These are phyloP conservation scores for Daldinia caldariorum DNA, from an alignment of 495 filamentous ascomycete genomes.

Conservation along the genomic window DNA sequence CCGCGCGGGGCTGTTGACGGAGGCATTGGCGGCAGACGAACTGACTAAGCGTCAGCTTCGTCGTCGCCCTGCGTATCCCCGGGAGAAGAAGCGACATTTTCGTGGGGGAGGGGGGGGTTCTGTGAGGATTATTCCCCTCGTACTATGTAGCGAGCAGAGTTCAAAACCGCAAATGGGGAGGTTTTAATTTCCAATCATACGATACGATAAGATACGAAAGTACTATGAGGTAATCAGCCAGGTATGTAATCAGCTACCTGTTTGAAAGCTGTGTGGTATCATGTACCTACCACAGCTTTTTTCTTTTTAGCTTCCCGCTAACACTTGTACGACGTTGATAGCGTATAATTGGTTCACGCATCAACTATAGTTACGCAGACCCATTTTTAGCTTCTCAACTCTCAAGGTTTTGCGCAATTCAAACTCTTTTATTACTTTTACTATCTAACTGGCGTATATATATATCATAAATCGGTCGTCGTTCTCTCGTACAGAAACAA, in stretches of 20 bases:
- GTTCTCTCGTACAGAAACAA: neutral
- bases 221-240: too few species aligned
- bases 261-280: neutral
- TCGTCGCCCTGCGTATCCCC: slow-evolving; percentile 61
- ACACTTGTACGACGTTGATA: too few species aligned
- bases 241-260: neutral
- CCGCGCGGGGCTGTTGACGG: slow-evolving; percentile 46
- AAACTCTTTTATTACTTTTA: neutral
- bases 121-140: slow-evolving; percentile 17
- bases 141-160: neutral
- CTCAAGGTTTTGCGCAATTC: neutral
- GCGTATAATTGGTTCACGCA: too few species aligned
- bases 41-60: slow-evolving; percentile 63
- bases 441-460: neutral
- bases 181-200: slow-evolving; percentile 45
- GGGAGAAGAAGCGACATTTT: slow-evolving; percentile 61
- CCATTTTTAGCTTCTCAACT: neutral
- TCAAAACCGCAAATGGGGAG: slow-evolving; percentile 34
- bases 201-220: slow-evolving; percentile 35
- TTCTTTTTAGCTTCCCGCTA: slow-evolving; percentile 5
- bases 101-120: neutral
- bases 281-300: too few species aligned
- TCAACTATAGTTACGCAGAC: neutral
- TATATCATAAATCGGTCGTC: neutral
- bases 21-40: slow-evolving; percentile 74